These are phyloP conservation scores for Trichoderma koningii DNA, from an alignment of 2,329 filamentous ascomycete species.

Conservation along the genomic window DNA sequence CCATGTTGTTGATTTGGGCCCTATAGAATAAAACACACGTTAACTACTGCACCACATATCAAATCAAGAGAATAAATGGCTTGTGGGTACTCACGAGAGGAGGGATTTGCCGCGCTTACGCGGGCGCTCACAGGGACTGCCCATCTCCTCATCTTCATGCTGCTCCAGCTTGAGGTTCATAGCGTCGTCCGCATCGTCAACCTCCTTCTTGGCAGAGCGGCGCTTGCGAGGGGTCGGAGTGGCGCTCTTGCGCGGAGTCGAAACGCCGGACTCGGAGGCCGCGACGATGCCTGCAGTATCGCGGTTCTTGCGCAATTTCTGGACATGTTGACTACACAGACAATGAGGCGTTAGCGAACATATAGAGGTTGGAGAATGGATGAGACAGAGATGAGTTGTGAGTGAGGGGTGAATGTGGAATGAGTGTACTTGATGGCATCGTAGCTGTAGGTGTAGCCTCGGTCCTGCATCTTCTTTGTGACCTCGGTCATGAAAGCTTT, in stretches of 20 bases:
- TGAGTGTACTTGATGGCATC: slow-evolving; percentile 45
- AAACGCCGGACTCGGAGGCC: slow-evolving; percentile 26
- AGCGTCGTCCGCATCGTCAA: slow-evolving; percentile 33
- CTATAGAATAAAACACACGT: background rate
- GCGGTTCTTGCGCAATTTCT: slow-evolving; percentile 46
- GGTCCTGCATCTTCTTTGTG: slow-evolving; percentile 37
- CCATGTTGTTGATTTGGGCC: background rate
- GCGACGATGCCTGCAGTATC: slow-evolving; percentile 36
- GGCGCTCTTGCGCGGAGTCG: slow-evolving; percentile 33
- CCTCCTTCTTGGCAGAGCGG: slow-evolving; percentile 34
- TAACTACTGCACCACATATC: background rate
- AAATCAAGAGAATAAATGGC: background rate
- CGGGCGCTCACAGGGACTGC: background rate
- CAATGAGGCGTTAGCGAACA: slow-evolving; percentile 28
- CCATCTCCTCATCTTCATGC: slow-evolving; percentile 19
- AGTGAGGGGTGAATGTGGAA: too few relatives aligned
- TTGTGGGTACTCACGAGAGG: background rate
- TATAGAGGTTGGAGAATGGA: slow-evolving; percentile 28
- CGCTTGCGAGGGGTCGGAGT: slow-evolving; percentile 37
- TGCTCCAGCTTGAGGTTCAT: slow-evolving; percentile 34
- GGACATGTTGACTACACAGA: slow-evolving; percentile 47
- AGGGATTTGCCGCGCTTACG: slow-evolving; percentile 34
- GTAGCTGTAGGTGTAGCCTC: slow-evolving; percentile 45
- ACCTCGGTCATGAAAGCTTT: slow-evolving; percentile 40
- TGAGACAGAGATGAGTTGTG: background rate